Percentiles rank a stretch among this genome's conserved stretches.
Evolutionary conservation across 352 stramenopile species (phyloP).

Genomic region (Pythium folliculosum): DNA sequence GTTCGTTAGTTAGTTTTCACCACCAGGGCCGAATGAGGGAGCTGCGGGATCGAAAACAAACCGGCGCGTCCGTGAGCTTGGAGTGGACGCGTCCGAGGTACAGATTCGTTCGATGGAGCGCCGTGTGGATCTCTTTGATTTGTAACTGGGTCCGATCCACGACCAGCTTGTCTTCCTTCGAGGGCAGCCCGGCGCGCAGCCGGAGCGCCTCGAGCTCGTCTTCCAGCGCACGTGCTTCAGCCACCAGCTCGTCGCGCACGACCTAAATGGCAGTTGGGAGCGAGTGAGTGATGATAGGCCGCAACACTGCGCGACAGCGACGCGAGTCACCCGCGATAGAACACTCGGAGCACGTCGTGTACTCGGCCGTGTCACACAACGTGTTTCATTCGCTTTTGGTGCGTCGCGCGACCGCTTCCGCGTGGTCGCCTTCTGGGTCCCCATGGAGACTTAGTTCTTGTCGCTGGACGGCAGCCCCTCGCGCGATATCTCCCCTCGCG

Average conservation of each 20-base stretch:
- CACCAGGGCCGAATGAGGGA: background rate
- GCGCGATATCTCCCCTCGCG: too few species aligned
- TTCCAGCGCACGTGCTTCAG: conserved; percentile 4
- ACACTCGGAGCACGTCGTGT: too few species aligned
- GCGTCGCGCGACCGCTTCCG: too few species aligned
- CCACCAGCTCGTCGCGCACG: background rate
- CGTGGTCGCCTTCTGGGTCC: too few species aligned
- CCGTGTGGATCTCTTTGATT: conserved; percentile 5
- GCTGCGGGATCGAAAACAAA: too few species aligned
- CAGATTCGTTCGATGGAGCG: conserved; percentile 9
- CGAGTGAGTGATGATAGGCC: too few species aligned
- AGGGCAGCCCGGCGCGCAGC: conserved; percentile 1
- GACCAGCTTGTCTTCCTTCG: background rate
- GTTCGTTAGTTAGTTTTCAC: background rate
- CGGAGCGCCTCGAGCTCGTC: conserved; percentile 7
- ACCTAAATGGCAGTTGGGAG: background rate
- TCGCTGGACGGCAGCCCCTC: too few species aligned
- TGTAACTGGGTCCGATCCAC: background rate
- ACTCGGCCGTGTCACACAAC: too few species aligned
- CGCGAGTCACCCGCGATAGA: too few species aligned
- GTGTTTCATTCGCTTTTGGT: too few species aligned
- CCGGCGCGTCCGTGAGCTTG: conserved; percentile 3
- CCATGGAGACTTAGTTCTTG: too few species aligned
- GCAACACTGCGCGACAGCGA: too few species aligned
- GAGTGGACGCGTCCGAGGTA: conserved; percentile 13